Evolutionary conservation across 345 rosid genomes (phyloP).

Genomic region (Erodium maritimum): DNA sequence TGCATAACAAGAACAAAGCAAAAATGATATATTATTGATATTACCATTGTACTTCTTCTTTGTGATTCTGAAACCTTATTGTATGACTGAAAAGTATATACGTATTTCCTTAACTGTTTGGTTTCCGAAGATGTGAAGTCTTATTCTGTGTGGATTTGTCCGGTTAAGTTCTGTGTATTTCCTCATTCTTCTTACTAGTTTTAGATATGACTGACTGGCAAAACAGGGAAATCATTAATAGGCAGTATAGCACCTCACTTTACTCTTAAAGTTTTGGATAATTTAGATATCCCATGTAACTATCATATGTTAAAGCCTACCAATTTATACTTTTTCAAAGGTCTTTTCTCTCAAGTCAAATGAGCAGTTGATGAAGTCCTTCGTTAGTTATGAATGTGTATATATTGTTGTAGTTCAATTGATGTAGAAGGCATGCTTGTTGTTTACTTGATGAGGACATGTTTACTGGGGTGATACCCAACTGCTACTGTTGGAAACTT

Average conservation of each 20-base stretch:
- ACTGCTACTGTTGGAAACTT: neutral
- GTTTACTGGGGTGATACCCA: no score
- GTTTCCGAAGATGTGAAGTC: no score
- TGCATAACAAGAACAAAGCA: no score
- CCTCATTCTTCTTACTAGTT: neutral
- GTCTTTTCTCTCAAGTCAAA: no score
- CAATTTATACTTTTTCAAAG: no score
- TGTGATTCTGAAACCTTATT: no score
- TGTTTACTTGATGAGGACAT: neutral
- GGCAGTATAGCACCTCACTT: neutral
- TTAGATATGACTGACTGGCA: neutral
- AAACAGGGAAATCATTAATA: neutral
- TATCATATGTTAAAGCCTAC: neutral
- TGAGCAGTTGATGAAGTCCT: neutral
- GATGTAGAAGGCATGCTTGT: neutral
- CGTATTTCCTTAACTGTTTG: no score
- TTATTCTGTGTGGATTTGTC: no score
- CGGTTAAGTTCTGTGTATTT: neutral
- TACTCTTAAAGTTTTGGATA: neutral
- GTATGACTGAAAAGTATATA: no score
- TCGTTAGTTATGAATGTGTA: neutral
- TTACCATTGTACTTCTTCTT: no score
- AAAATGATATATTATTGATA: no score
- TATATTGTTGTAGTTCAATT: neutral
- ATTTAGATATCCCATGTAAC: neutral